These are phyloP conservation scores for Xylariaceae sp. DNA, from an alignment of 2,329 filamentous ascomycete species.

Conservation along the genomic window DNA sequence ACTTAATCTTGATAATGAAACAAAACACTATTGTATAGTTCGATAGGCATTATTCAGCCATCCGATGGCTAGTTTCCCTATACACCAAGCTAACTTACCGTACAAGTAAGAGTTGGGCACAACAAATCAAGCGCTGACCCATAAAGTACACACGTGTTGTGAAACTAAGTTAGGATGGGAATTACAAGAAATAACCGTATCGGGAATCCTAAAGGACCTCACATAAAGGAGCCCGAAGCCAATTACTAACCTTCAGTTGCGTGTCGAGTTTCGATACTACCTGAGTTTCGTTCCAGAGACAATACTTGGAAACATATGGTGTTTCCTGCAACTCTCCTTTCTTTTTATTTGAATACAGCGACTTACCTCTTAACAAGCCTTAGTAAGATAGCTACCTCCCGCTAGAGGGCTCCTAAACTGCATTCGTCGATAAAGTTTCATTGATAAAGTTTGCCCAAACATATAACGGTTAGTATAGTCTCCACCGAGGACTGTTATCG, in stretches of 20 bases:
- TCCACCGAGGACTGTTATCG: not conserved
- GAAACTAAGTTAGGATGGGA: conserved; percentile 20
- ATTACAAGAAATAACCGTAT: conserved; percentile 24
- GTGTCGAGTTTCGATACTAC: no score
- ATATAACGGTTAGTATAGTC: no score
- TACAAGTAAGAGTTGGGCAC: not conserved
- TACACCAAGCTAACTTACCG: not conserved
- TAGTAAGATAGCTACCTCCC: no score
- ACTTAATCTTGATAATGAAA: not conserved
- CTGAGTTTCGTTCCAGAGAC: no score
- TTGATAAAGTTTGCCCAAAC: no score
- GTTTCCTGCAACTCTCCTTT: no score
- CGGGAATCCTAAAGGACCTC: conserved; percentile 4
- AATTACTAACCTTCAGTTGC: no score
- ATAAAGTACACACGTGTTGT: conserved; percentile 2
- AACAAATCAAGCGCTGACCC: conserved; percentile 15
- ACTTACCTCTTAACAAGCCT: no score
- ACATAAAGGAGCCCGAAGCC: conserved; percentile 16
- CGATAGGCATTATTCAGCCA: not conserved
- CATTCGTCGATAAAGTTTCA: no score
- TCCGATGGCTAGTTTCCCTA: not conserved
- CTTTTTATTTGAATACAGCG: no score
- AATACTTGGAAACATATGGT: no score
- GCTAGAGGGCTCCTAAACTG: no score
- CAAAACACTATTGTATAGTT: not conserved